Percentiles rank a stretch among this genome's conserved stretches.
Conservation (phyloP, 345 rosid species). For the Citrus trifoliata region DNA sequence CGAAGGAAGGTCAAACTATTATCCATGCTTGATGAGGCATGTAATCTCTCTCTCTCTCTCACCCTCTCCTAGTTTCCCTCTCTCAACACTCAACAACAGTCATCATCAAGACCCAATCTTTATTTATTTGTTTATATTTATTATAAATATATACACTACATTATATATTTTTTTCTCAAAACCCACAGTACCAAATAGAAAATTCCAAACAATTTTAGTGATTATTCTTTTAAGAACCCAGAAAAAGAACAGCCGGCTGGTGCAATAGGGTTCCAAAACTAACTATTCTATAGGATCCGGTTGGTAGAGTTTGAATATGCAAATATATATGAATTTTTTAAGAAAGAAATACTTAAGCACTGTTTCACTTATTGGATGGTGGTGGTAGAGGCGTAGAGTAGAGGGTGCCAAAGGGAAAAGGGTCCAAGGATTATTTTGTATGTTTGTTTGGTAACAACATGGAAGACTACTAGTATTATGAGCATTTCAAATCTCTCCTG, state of each 20-base stretch:
- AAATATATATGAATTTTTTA: slow-evolving; percentile 3
- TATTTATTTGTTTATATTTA: slow-evolving; percentile 3
- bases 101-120: slow-evolving; percentile 23
- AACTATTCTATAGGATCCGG: slow-evolving; percentile 28
- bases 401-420: slow-evolving; percentile 3
- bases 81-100: slow-evolving; percentile 1
- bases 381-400: neutral
- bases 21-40: slow-evolving; percentile 99
- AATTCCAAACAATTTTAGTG: slow-evolving; percentile 17
- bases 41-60: slow-evolving; percentile 38
- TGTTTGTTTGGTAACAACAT: slow-evolving; percentile 24
- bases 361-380: slow-evolving; percentile 24
- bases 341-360: neutral
- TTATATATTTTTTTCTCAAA: slow-evolving; percentile 3
- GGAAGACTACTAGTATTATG: neutral
- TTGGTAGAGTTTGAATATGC: slow-evolving; percentile 38
- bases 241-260: slow-evolving; percentile 47
- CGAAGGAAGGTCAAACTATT: slow-evolving; percentile 91
- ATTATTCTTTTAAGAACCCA: slow-evolving; percentile 15
- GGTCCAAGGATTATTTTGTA: neutral
- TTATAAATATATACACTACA: neutral
- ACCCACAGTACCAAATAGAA: slow-evolving; percentile 21
- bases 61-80: slow-evolving; percentile 8
- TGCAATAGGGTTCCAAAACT: slow-evolving; percentile 35
- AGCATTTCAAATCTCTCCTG: slow-evolving; percentile 12